These are phyloP conservation scores for button mushroom (Agaricus bisporus) DNA, from an alignment of 768 basidiomycete species.

Conservation along the genomic window DNA sequence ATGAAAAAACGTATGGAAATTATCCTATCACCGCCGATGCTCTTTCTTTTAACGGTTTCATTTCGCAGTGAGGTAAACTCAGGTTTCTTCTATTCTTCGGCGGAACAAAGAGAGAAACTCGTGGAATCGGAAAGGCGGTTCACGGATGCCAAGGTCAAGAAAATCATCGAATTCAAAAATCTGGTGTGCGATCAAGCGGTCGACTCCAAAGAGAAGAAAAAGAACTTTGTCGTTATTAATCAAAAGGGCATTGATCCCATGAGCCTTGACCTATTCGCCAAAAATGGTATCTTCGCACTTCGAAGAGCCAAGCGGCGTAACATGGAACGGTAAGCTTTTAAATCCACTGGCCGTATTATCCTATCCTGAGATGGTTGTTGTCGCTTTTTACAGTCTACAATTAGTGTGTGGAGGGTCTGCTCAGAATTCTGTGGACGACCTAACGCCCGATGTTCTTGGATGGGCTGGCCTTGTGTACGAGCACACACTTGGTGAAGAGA, in stretches of 20 bases:
- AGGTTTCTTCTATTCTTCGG: constrained; percentile 97
- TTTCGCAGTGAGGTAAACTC: constrained; percentile 93
- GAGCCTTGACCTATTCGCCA: constrained; percentile 90
- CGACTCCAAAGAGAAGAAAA: constrained; percentile 72
- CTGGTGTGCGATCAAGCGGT: constrained; percentile 92
- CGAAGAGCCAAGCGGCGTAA: constrained; percentile 96
- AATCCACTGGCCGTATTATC: constrained; percentile 1
- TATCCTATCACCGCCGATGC: constrained; percentile 10
- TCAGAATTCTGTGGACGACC: constrained; percentile 97
- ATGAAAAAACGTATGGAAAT: constrained; percentile 91
- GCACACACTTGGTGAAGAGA: constrained; percentile 98
- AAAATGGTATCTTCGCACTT: constrained; percentile 93
- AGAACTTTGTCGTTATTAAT: constrained; percentile 92
- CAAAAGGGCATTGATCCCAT: constrained; percentile 99
- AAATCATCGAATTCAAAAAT: constrained; percentile 96
- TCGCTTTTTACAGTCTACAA: constrained; percentile 56
- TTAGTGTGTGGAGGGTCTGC: constrained; percentile 92
- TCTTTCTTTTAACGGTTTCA: constrained; percentile 4
- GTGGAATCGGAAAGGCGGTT: constrained; percentile 95
- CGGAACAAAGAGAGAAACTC: constrained; percentile 97
- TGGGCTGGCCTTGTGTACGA: constrained; percentile 99
- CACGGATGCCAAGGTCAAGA: constrained; percentile 89
- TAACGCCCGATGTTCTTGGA: constrained; percentile 85
- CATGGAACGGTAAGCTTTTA: constrained; percentile 80
- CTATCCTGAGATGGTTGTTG: neutral